Conservation (phyloP, 805 yeast genomes). For the Metschnikowia baotianmanensis region DNA sequence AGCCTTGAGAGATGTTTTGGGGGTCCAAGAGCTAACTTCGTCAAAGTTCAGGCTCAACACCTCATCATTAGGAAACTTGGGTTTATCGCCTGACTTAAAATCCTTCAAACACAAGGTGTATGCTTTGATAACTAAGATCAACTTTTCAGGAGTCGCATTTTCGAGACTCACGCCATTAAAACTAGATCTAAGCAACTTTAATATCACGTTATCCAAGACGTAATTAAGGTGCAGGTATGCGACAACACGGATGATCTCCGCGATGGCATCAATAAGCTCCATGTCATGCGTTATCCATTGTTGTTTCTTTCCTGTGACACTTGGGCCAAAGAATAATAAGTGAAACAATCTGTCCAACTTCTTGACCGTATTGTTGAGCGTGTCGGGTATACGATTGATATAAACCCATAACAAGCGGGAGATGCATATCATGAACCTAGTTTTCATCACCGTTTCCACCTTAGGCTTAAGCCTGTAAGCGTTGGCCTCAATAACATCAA, state of each 20-base stretch:
- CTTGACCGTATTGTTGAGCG: conserved; percentile 82
- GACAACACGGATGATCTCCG: conserved; percentile 70
- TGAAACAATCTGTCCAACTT: conserved; percentile 66
- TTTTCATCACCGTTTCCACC: conserved; percentile 45
- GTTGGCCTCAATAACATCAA: conserved; percentile 59
- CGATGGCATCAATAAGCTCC: conserved; percentile 59
- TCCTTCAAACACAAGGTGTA: conserved; percentile 73
- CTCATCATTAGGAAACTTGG: conserved; percentile 70
- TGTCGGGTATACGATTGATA: conserved; percentile 80
- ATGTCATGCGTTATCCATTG: conserved; percentile 74
- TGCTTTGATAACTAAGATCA: conserved; percentile 66
- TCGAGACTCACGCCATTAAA: conserved; percentile 63
- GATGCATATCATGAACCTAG: conserved; percentile 59
- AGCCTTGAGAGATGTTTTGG: conserved; percentile 10
- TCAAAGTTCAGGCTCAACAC: conserved; percentile 23
- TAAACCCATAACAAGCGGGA: conserved; percentile 88
- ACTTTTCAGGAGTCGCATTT: conserved; percentile 62
- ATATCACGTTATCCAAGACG: conserved; percentile 71
- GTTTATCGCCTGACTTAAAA: conserved; percentile 51
- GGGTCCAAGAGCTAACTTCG: conserved; percentile 1
- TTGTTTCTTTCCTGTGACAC: conserved; percentile 50
- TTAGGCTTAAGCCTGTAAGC: conserved; percentile 66
- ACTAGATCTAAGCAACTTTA: conserved; percentile 63
- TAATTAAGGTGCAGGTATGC: conserved; percentile 80
- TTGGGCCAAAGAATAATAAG: conserved; percentile 48